These are phyloP conservation scores for Sordariomycetes sp. DNA, from an alignment of 2,329 filamentous ascomycete species.

Conservation along the genomic window DNA sequence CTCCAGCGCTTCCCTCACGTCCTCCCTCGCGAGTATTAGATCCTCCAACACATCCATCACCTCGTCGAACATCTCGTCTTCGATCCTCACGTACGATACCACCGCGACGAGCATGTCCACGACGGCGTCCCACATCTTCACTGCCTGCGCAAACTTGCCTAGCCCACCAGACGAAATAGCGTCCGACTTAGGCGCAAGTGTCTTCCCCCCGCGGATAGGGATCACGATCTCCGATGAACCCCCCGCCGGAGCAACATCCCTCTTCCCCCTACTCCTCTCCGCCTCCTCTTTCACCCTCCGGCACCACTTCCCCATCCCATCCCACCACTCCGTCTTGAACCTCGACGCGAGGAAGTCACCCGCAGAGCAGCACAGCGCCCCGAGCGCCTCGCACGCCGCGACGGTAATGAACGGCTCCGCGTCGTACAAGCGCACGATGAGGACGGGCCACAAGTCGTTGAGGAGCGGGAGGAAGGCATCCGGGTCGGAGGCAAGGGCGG, in stretches of 20 bases:
- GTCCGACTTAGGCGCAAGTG: constrained; percentile 10
- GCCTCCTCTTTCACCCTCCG: background rate
- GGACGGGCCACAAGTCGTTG: constrained; percentile 82
- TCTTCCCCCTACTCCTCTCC: background rate
- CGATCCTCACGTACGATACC: constrained; percentile 51
- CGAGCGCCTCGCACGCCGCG: constrained; percentile 59
- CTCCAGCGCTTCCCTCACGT: constrained; percentile 49
- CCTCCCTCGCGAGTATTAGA: constrained; percentile 28
- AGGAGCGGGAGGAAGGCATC: constrained; percentile 80
- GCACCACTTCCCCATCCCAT: constrained; percentile 25
- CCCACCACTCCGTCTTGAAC: constrained; percentile 62
- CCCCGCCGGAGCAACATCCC: background rate
- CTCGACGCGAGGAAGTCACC: constrained; percentile 73
- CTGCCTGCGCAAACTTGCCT: constrained; percentile 49
- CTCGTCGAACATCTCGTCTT: constrained; percentile 62
- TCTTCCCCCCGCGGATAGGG: constrained; percentile 14
- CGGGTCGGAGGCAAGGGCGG: constrained; percentile 64
- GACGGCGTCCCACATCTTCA: constrained; percentile 54
- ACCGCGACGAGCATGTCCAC: constrained; percentile 48
- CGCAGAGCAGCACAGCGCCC: constrained; percentile 57
- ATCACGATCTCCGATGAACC: constrained; percentile 9
- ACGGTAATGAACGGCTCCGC: constrained; percentile 57
- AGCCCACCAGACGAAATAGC: constrained; percentile 22
- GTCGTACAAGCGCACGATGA: constrained; percentile 58
- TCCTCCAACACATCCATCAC: constrained; percentile 52